phyloP scores from a whole-genome alignment of 345 rosid species.

The Streptanthus diversifolius region DNA sequence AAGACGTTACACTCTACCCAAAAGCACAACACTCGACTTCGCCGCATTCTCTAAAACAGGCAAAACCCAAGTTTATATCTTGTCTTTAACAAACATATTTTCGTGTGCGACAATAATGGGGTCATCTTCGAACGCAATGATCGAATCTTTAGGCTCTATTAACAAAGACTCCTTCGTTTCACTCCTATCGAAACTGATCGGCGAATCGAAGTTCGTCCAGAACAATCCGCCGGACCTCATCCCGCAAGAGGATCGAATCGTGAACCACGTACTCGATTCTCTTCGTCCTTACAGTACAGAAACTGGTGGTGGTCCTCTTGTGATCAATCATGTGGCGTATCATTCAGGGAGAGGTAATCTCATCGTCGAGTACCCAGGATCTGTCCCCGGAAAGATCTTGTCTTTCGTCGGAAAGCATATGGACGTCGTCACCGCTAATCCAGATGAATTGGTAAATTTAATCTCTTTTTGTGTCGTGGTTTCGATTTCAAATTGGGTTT shows the following conservation, averaged over 20 bases:
- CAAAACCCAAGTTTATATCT: neutral
- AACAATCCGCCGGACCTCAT: slow-evolving; percentile 95
- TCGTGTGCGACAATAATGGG: slow-evolving; percentile 18
- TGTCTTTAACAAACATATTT: neutral
- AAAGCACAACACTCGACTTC: neutral
- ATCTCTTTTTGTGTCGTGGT: slow-evolving; percentile 14
- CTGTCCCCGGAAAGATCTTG: slow-evolving; percentile 73
- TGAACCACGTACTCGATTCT: slow-evolving; percentile 63
- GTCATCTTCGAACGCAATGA: slow-evolving; percentile 20
- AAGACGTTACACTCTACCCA: too few species aligned
- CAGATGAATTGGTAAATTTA: slow-evolving; percentile 68
- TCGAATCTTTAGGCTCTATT: slow-evolving; percentile 54
- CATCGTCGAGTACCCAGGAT: slow-evolving; percentile 95
- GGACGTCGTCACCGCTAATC: slow-evolving; percentile 99
- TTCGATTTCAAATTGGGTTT: neutral
- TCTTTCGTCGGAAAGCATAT: slow-evolving; percentile 99
- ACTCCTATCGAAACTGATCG: slow-evolving; percentile 69
- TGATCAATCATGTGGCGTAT: slow-evolving; percentile 68
- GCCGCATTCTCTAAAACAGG: neutral
- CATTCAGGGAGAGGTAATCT: slow-evolving; percentile 78
- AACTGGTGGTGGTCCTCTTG: slow-evolving; percentile 81
- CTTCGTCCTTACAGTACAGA: slow-evolving; percentile 80
- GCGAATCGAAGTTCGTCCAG: slow-evolving; percentile 72
- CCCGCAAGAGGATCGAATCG: slow-evolving; percentile 85
- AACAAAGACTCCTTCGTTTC: slow-evolving; percentile 58